Evolutionary conservation across 352 stramenopile species (phyloP), one percentile per base, ranked within the genome.

Genomic region (Phytopythium aichiense): DNA sequence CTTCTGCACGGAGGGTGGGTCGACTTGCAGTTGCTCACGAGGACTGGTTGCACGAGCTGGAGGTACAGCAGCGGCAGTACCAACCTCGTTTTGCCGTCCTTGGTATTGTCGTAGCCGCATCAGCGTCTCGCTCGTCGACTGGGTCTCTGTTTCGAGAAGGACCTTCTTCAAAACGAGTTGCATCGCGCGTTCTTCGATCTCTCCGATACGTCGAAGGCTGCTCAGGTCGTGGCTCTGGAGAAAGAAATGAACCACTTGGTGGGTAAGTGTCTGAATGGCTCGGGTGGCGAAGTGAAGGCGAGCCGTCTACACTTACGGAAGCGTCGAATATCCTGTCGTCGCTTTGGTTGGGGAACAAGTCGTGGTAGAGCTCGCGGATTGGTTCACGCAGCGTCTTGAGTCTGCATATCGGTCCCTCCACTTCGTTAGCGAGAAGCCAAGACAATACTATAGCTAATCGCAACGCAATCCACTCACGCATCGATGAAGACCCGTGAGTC

Each of bases 81-180:
- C 33, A 30, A 51, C 30, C 4, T 48, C 56, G 28, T 43, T 31
- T 4, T 51, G 18, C 3, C 56, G 67, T 11, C 79, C 79, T 52
- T 84, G 77, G 42, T 87, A 84, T 43, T 72, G 67, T 37, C 72
- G 73, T 25, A 89, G 58, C 13, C 79, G 73, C 49, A 50, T 55
- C 43, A 86, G 65, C 0, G 79, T 87, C 23, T 89, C 79, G 50
- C 77, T 87, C 8, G 33, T 59, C 13, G 59, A 11, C 1, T 56
- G 51, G 1, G 65, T 23, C 13, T 84, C 72, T 3, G 62, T 76
- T 61, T 89, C 80, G 16, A 69, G 61, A 18, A 84, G 69, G 18
- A 87, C 83, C 61, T 87, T 88, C 15, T 66, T 58, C 45, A 89
- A 71, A 30, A 90, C 69, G 23, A 80, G 79, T 66, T 87, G 81